Evolutionary conservation across 2,329 filamentous ascomycete species (phyloP), one percentile per base, ranked within the genome.

Genomic region (Ophiostoma perfectum): DNA sequence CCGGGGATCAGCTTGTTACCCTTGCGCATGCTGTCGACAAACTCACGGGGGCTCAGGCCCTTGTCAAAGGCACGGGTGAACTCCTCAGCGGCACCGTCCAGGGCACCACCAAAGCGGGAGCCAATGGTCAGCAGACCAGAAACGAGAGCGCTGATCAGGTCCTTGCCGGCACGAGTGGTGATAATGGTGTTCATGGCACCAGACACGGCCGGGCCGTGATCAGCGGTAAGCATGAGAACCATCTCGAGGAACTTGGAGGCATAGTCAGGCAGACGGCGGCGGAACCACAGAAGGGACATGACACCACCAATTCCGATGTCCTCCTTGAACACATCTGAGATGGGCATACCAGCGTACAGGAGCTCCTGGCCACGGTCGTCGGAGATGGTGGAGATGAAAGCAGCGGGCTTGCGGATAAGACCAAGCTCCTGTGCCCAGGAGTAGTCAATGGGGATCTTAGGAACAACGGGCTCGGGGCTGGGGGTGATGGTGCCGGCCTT

Each of bases 141-240:
- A 69, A 99, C 95, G 72, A 99, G 87, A 64, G 95, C 91, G 76
- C 89, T 93, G 84, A 99, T 98, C 74, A 99, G 84, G 79, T 99
- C 95, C 87, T 99, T 99, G 80, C 95, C 95, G 72, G 95, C 95
- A 91, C 95, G 92, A 70, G 95, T 99, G 72, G 95, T 99, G 80
- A 99, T 98, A 80, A 99, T 99, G 79, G 95, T 99, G 90, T 99
- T 99, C 95, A 99, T 99, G 80, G 95, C 95, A 87, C 95, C 95
- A 75, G 95, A 99, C 75, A 99, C 95, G 75, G 95, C 95, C 67
- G 95, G 95, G 82, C 95, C 95, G 88, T 99, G 95, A 78, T 99
- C 95, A 76, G 95, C 95, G 78, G 95, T 99, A 78, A 99, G 88
- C 95, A 99, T 99, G 80, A 99, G 94, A 74, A 99, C 95, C 95